Conservation (phyloP, 2,329 filamentous ascomycete species). For the Sporothrix protearum region DNA sequence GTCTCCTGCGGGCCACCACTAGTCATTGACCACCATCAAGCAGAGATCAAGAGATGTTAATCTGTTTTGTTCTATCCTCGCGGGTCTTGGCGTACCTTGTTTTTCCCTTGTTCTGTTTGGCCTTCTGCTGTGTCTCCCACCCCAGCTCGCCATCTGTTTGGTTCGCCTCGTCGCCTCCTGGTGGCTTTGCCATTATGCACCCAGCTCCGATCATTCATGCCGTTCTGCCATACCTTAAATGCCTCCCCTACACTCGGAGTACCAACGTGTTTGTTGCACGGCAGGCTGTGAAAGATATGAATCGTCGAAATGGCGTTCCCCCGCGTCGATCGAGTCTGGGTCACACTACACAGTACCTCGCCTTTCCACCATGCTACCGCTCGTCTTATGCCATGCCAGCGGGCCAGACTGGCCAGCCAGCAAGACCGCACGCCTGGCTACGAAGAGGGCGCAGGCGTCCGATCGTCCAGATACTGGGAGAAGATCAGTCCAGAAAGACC, state of each 20-base stretch:
- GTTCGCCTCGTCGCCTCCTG: not conserved
- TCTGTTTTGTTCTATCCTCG: not conserved
- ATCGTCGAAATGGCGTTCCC: not conserved
- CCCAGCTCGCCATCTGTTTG: not conserved
- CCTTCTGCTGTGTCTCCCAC: not conserved
- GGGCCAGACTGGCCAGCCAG: not conserved
- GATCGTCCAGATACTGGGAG: not conserved
- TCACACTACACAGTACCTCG: not conserved
- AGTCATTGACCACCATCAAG: not conserved
- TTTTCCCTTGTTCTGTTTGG: not conserved
- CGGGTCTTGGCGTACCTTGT: not conserved
- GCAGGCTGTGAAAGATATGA: not conserved
- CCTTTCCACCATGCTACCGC: not conserved
- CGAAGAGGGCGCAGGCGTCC: slow-evolving; percentile 13
- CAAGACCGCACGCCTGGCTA: not conserved
- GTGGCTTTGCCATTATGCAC: slow-evolving; percentile 15
- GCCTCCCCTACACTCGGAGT: not conserved
- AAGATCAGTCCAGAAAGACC: not conserved
- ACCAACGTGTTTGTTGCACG: not conserved
- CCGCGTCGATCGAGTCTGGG: slow-evolving; percentile 6
- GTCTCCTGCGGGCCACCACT: not conserved
- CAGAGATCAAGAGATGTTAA: not conserved
- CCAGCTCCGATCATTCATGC: slow-evolving; percentile 19
- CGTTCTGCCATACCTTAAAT: not conserved
- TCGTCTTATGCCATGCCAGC: not conserved